phyloP scores from a whole-genome alignment of 768 basidiomycete species.

The Boletus rex-veris region DNA sequence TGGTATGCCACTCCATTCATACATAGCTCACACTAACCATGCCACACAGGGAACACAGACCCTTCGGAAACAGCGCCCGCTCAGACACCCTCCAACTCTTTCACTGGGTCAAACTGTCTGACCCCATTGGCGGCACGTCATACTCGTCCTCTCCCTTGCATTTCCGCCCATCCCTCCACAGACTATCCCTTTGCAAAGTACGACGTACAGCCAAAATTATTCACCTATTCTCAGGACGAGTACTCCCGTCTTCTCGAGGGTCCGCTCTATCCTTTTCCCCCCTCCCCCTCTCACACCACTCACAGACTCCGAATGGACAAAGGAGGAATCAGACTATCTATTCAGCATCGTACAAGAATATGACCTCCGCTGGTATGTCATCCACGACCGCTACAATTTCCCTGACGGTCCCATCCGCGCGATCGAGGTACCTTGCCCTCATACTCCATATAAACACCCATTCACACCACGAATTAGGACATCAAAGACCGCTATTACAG shows the following conservation, averaged over 20 bases:
- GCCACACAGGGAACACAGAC: conserved; percentile 63
- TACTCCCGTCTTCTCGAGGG: conserved; percentile 79
- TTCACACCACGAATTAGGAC: conserved; percentile 43
- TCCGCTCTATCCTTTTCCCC: conserved; percentile 25
- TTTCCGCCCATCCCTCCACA: conserved; percentile 22
- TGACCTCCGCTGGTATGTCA: conserved; percentile 85
- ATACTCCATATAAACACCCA: neutral
- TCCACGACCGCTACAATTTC: conserved; percentile 86
- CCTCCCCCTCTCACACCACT: neutral
- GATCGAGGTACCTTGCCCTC: conserved; percentile 57
- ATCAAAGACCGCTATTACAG: conserved; percentile 93
- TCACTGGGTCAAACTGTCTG: conserved; percentile 80
- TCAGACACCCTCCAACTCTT: conserved; percentile 62
- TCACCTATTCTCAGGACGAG: conserved; percentile 82
- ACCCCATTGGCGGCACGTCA: conserved; percentile 52
- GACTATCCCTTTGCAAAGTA: conserved; percentile 85
- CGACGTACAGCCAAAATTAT: conserved; percentile 61
- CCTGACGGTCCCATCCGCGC: conserved; percentile 48
- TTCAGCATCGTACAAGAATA: conserved; percentile 78
- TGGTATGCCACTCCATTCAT: conserved; percentile 48
- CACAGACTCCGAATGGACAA: conserved; percentile 80
- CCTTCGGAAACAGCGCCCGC: conserved; percentile 72
- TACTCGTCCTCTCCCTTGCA: neutral
- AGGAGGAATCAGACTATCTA: conserved; percentile 91
- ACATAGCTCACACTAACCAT: neutral